phyloP scores from a whole-genome alignment of 495 filamentous ascomycete species.

The Astrothelium subdiscretum region DNA sequence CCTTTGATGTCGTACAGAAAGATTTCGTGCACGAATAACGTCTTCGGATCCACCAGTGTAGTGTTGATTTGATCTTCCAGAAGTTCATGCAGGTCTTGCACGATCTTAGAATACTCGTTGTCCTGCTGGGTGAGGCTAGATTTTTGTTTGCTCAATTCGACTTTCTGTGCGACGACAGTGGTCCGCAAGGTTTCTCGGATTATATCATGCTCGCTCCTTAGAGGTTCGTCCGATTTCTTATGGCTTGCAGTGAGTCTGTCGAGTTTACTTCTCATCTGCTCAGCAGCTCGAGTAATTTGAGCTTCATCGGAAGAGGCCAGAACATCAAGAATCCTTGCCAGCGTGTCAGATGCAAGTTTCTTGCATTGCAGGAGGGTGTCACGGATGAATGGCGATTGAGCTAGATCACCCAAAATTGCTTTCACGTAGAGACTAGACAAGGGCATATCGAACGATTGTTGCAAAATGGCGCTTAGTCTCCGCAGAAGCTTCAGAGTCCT shows the following conservation, averaged over 20 bases:
- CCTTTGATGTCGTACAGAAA: constrained; percentile 74
- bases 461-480: constrained; percentile 31
- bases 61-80: constrained; percentile 43
- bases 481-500: constrained; percentile 37
- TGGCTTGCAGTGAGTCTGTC: constrained; percentile 32
- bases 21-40: constrained; percentile 63
- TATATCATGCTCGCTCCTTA: constrained; percentile 66
- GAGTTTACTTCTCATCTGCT: constrained; percentile 27
- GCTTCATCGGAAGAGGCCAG: background rate
- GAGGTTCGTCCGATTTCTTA: constrained; percentile 26
- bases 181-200: constrained; percentile 63
- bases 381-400: constrained; percentile 37
- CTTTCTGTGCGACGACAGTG: constrained; percentile 77
- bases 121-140: constrained; percentile 63
- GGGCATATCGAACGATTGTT: constrained; percentile 22
- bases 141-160: constrained; percentile 73
- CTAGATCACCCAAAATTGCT: constrained; percentile 46
- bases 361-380: constrained; percentile 43
- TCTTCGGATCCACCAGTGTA: constrained; percentile 44
- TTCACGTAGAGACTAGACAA: constrained; percentile 45
- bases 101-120: constrained; percentile 59
- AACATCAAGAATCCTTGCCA: constrained; percentile 9
- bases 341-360: constrained; percentile 22
- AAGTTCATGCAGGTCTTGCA: constrained; percentile 49
- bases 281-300: background rate